Base-by-base conservation (phyloP, 2,329 filamentous ascomycete genomes). In the Arthrobotrys entomopaga region DNA sequence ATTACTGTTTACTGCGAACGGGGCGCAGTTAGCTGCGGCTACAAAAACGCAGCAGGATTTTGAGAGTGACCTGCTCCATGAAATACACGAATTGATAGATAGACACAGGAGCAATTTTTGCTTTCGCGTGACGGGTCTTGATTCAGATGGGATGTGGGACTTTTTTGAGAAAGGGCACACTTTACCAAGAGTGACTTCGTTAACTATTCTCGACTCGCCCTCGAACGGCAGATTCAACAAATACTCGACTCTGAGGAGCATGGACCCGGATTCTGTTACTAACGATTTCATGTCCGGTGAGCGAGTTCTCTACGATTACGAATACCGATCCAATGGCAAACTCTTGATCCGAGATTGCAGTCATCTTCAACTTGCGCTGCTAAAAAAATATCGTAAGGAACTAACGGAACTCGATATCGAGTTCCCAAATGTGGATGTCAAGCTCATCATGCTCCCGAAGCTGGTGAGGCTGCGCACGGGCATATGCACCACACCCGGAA, bases 351-450 rank as follows among this genome's bases (percentile, higher is more conserved):
- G 71, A 53, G 71, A 75, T 48, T 75, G 71, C 59, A 75, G 71
- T 22, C 65, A 69, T 24, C 65, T 75, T 15, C 71, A 75, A 46
- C 65, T 75, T 15, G 65, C 65, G 20, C 16, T 75, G 29, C 59
- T 75, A 26, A 75, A 75, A 49, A 75, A 69, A 52, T 75, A 75
- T 58, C 65, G 71, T 15, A 69, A 75, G 34, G 65, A 75, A 54
- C 60, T 75, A 40, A 69, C 59, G 15, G 65, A 75, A 34, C 65
- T 75, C 20, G 71, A 75, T 43, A 75, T 75, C 11, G 71, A 75
- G 58, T 65, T 64, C 53, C 71, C 71, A 8, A 75, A 75, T 57
- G 71, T 75, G 59, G 65, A 69, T 11, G 22, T 65, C 53, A 75
- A 70, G 38, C 60, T 70, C 5, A 48, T 75, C 59, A 69, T 66